These are phyloP conservation scores for Clitopilus hobsonii DNA, from an alignment of 768 basidiomycete species.

Conservation along the genomic window DNA sequence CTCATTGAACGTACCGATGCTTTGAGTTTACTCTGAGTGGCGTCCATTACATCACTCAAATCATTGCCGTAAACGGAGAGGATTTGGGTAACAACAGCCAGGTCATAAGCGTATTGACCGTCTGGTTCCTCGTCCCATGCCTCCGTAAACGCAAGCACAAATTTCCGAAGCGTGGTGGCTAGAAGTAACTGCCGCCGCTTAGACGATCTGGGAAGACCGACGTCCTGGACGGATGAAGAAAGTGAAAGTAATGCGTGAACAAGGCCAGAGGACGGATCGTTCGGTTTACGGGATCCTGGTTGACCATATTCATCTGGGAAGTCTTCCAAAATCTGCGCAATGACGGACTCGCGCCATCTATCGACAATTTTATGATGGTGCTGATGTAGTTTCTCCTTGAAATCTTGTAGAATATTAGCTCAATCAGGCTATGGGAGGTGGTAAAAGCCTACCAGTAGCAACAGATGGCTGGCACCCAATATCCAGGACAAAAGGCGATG, in stretches of 20 bases:
- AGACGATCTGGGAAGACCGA: conserved; percentile 42
- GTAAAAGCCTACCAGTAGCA: conserved; percentile 15
- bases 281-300: conserved; percentile 12
- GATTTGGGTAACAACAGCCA: conserved; percentile 44
- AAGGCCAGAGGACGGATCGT: conserved; percentile 48
- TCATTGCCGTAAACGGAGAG: conserved; percentile 22
- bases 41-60: conserved; percentile 1
- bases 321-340: conserved; percentile 12
- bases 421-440: background rate
- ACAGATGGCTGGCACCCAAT: conserved; percentile 38
- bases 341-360: conserved; percentile 43
- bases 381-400: conserved; percentile 34
- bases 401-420: conserved; percentile 31
- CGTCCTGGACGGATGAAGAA: conserved; percentile 47
- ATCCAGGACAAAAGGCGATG: conserved; percentile 36
- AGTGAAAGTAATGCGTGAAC: conserved; percentile 52
- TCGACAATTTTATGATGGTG: conserved; percentile 44
- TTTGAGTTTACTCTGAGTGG: background rate
- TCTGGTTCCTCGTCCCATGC: conserved; percentile 17
- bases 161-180: conserved; percentile 33
- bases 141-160: conserved; percentile 30
- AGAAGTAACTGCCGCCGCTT: conserved; percentile 28
- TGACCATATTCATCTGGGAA: background rate
- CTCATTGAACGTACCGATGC: background rate
- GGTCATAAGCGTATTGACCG: conserved; percentile 35